Percentiles rank a stretch among this genome's conserved stretches.
Evolutionary conservation across 139 green algal genomes (phyloP).

Genomic region (Limnomonas spitsbergensis): DNA sequence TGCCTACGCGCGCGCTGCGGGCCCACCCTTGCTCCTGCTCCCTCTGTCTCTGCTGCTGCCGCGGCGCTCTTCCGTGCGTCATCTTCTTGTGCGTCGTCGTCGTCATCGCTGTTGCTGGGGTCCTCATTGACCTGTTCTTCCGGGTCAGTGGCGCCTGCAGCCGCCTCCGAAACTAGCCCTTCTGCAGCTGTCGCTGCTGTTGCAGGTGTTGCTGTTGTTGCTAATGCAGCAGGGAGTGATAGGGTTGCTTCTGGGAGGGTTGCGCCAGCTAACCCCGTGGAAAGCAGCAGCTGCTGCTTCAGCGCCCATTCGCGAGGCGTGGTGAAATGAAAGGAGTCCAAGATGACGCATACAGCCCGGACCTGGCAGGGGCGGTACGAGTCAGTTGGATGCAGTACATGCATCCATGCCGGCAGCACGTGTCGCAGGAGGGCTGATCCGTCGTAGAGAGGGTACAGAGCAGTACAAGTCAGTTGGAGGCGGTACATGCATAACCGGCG

Average conservation of each 20-base stretch:
- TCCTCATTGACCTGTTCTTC: slow-evolving; percentile 14
- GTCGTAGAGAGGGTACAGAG: no score
- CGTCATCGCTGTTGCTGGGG: slow-evolving; percentile 6
- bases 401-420: no score
- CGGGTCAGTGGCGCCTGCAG: background rate
- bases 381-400: background rate
- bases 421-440: no score
- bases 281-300: background rate
- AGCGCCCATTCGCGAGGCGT: slow-evolving; percentile 25
- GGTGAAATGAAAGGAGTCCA: slow-evolving; percentile 81
- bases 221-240: background rate
- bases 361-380: slow-evolving; percentile 27
- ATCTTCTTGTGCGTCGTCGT: slow-evolving; percentile 20
- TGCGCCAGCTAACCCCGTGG: no score
- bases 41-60: slow-evolving; percentile 16
- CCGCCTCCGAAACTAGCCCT: background rate
- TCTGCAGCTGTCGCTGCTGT: background rate
- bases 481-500: no score
- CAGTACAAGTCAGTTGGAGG: no score
- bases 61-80: slow-evolving; percentile 18
- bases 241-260: background rate
- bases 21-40: background rate
- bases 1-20: background rate
- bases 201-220: background rate
- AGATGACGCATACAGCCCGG: slow-evolving; percentile 66